Conservation (phyloP, 805 yeast species). For the Kluyveromyces siamensis region DNA sequence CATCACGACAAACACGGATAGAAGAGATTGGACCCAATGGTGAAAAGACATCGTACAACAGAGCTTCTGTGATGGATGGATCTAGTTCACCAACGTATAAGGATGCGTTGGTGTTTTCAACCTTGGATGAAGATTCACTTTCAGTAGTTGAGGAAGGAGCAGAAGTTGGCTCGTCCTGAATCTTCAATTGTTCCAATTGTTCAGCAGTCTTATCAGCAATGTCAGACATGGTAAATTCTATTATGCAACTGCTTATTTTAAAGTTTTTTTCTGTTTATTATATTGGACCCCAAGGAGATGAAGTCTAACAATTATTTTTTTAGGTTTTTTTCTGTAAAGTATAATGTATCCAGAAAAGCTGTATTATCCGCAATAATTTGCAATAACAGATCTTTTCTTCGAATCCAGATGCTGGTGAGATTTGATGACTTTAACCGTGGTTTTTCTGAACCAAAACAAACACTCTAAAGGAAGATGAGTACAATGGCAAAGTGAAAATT, state of each 20-base stretch:
- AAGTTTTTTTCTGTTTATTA: neutral
- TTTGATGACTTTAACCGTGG: conserved; percentile 2
- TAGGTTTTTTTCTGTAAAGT: conserved; percentile 2
- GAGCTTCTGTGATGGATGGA: conserved; percentile 86
- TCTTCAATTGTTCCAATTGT: conserved; percentile 28
- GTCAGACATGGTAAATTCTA: conserved; percentile 24
- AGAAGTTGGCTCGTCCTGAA: conserved; percentile 25
- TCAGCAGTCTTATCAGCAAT: conserved; percentile 30
- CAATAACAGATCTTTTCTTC: neutral
- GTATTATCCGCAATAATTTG: neutral
- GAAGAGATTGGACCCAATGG: conserved; percentile 93
- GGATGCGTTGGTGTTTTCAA: conserved; percentile 64
- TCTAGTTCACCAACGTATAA: conserved; percentile 97
- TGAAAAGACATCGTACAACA: conserved; percentile 88
- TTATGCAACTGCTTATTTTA: neutral
- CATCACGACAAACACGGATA: conserved; percentile 98
- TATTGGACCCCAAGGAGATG: neutral
- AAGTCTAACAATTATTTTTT: neutral
- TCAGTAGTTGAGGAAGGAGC: conserved; percentile 23
- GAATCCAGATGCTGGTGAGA: neutral
- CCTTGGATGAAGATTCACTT: conserved; percentile 27
- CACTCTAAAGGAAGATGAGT: neutral
- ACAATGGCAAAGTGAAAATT: neutral
- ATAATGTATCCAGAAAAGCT: conserved; percentile 1
- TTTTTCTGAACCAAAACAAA: neutral